Conservation (phyloP, 2,329 filamentous ascomycete genomes). For the Diaporthe aspalathi region DNA sequence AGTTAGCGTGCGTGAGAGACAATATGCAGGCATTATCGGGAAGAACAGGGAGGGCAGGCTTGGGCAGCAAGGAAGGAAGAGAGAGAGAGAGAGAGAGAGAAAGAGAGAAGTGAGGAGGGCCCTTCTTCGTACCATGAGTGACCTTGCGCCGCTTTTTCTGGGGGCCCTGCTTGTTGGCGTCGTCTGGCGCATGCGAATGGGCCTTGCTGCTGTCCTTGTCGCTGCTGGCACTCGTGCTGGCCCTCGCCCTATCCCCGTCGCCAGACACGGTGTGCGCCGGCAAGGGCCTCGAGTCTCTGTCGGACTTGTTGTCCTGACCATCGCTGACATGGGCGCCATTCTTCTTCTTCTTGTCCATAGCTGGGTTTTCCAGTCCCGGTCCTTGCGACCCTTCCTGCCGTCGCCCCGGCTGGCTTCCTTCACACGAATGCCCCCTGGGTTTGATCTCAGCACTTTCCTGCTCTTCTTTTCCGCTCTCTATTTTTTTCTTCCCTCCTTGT, state of each 20-base stretch:
- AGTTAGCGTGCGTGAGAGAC: slow-evolving; percentile 41
- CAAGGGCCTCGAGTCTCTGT: slow-evolving; percentile 51
- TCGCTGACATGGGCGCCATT: slow-evolving; percentile 51
- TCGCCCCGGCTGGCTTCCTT: slow-evolving; percentile 12
- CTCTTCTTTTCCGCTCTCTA: slow-evolving; percentile 2
- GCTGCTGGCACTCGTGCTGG: slow-evolving; percentile 36
- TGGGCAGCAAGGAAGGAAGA: slow-evolving; percentile 39
- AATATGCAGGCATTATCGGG: slow-evolving; percentile 42
- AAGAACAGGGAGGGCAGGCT: slow-evolving; percentile 34
- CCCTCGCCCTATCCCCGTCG: slow-evolving; percentile 31
- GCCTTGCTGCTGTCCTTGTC: slow-evolving; percentile 38
- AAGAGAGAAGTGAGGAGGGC: slow-evolving; percentile 37
- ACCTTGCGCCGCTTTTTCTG: slow-evolving; percentile 90
- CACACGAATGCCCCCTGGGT: neutral
- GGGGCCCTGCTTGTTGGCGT: slow-evolving; percentile 55
- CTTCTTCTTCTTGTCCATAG: slow-evolving; percentile 48
- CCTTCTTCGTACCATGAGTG: slow-evolving; percentile 84
- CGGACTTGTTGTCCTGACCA: slow-evolving; percentile 54
- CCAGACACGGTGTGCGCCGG: slow-evolving; percentile 39
- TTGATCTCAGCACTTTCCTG: neutral
- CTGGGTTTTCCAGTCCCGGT: slow-evolving; percentile 36
- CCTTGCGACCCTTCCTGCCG: slow-evolving; percentile 35
- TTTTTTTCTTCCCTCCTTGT: neutral
- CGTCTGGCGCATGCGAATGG: slow-evolving; percentile 46
- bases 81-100: no score